phyloP scores from a whole-genome alignment of 108 stramenopile species.

The Schizochytrium sp. region DNA sequence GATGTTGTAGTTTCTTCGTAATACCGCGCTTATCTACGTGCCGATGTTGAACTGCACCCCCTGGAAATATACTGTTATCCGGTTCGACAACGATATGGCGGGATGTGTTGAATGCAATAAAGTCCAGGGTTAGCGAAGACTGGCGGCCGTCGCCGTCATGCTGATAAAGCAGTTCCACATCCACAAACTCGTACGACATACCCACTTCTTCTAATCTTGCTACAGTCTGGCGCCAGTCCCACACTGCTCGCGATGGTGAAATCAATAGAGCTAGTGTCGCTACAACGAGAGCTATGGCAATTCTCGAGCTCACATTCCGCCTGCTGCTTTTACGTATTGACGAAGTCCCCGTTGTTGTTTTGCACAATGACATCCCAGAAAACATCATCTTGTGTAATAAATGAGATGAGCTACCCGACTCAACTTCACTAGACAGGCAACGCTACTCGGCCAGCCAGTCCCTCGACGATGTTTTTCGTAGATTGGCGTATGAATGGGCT shows the following conservation, averaged over 20 bases:
- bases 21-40: neutral
- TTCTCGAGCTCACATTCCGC: no score
- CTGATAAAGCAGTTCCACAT: neutral
- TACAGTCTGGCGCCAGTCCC: constrained; percentile 3
- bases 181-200: constrained; percentile 22
- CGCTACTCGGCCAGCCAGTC: no score
- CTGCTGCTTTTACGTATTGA: no score
- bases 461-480: no score
- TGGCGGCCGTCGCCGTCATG: neutral
- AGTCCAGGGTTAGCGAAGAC: neutral
- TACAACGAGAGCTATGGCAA: neutral
- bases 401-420: no score
- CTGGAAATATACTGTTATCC: neutral
- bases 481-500: no score
- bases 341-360: no score
- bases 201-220: neutral
- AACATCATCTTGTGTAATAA: no score
- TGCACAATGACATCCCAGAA: no score
- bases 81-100: neutral
- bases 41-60: neutral
- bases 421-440: no score
- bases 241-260: constrained; percentile 2
- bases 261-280: neutral
- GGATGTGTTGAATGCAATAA: neutral
- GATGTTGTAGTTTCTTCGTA: neutral